Conservation (phyloP, 345 rosid species). For the Stellera chamaejasme region DNA sequence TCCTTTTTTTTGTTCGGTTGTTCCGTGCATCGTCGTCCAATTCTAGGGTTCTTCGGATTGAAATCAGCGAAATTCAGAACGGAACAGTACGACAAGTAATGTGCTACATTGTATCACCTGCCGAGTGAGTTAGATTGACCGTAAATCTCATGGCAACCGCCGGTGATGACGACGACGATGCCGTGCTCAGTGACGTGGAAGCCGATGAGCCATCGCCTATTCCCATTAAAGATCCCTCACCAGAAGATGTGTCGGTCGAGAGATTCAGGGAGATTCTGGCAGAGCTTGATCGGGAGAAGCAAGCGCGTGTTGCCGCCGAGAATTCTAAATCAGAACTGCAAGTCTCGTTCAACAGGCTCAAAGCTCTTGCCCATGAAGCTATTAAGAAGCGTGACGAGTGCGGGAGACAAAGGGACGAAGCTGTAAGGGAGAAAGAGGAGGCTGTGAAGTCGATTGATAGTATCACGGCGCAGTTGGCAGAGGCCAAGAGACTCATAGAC, state of each 20-base stretch:
- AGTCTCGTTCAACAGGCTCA: constrained; percentile 54
- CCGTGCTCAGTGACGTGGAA: constrained; percentile 90
- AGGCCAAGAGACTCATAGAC: constrained; percentile 37
- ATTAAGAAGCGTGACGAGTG: constrained; percentile 77
- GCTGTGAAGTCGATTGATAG: constrained; percentile 33
- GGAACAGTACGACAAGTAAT: no score
- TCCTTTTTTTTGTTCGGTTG: no score
- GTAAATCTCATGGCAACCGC: constrained; percentile 37
- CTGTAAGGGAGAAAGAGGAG: constrained; percentile 63
- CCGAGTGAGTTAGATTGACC: no score
- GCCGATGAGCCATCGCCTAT: constrained; percentile 57
- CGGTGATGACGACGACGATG: constrained; percentile 55
- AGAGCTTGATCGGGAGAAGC: constrained; percentile 89
- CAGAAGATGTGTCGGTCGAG: constrained; percentile 40
- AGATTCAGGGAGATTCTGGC: constrained; percentile 51
- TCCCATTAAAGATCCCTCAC: constrained; percentile 26
- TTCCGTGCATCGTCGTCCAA: no score
- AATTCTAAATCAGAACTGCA: constrained; percentile 61
- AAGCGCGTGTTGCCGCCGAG: constrained; percentile 74
- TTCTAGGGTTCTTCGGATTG: no score
- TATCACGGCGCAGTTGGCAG: constrained; percentile 37
- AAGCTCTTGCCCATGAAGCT: constrained; percentile 76
- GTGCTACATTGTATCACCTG: no score
- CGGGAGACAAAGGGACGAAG: constrained; percentile 68
- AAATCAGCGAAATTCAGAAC: no score